These are phyloP conservation scores for Aspergillus ibericus DNA, from an alignment of 2,329 filamentous ascomycete species.

Conservation along the genomic window DNA sequence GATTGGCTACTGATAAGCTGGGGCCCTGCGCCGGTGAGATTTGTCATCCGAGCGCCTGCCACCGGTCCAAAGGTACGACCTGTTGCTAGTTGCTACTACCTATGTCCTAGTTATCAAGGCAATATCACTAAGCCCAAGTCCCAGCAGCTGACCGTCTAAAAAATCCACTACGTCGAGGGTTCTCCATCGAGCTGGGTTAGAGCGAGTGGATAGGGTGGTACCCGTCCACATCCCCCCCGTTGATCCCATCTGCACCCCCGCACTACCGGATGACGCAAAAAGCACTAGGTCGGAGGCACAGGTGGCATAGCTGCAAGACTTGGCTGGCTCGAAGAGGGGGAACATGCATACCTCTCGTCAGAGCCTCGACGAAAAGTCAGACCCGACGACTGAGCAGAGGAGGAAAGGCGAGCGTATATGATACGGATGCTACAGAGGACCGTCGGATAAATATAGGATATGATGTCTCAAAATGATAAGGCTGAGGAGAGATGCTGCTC, in stretches of 20 bases:
- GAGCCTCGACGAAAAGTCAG: neutral
- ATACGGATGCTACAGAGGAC: neutral
- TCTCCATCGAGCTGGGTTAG: neutral
- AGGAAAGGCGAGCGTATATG: neutral
- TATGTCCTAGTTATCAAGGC: too few species aligned
- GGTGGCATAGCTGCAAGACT: slow-evolving; percentile 1
- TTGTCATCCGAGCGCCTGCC: neutral
- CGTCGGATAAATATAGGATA: neutral
- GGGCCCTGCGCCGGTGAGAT: neutral
- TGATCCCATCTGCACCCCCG: slow-evolving; percentile 5
- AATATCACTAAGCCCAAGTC: too few species aligned
- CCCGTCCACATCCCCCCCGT: neutral
- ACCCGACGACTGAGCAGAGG: neutral
- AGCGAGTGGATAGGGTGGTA: neutral
- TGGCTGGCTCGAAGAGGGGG: neutral
- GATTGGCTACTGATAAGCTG: slow-evolving; percentile 21
- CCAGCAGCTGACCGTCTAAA: neutral
- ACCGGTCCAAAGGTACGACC: neutral
- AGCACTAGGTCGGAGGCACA: neutral
- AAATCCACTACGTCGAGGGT: neutral
- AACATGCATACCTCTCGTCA: neutral
- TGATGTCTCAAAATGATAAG: neutral
- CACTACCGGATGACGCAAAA: slow-evolving; percentile 9
- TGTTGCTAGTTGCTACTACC: too few species aligned
- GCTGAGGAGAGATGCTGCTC: neutral